Evolutionary conservation across 768 basidiomycete species (phyloP), one percentile per base, ranked within the genome.

Genomic region (Rhizopogon sp.): DNA sequence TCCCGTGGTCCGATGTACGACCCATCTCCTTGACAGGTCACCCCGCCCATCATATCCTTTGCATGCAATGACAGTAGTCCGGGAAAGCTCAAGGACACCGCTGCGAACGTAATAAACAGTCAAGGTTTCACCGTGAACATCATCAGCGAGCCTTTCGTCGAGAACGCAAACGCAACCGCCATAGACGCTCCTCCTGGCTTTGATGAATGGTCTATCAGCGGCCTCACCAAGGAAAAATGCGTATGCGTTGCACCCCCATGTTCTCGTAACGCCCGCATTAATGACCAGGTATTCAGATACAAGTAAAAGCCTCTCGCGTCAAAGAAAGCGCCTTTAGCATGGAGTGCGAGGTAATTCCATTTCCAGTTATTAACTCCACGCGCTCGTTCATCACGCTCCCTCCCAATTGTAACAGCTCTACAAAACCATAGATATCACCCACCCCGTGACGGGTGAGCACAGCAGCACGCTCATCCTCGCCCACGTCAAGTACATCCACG

Each of bases 111-210:
- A 59, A 70, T 67, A 59, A 67, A 66, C 1, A 74, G 73, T 28
- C 76, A 77, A 44, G 64, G 57, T 5, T 85, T 83, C 64, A 77
- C 76, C 5, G 76, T 81, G 28, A 80, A 79, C 59, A 80, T 81
- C 62, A 83, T 85, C 62, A 80, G 79, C 40, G 81, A 82, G 58
- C 71, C 76, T 2, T 78, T 70, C 43, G 37, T 72, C 2, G 68
- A 78, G 52, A 63, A 68, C 6, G 77, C 77, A 0, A 74, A 77
- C 56, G 61, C 61, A 17, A 64, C 71, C 0, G 53, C 72, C 10
- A 60, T 77, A 14, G 72, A 79, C 29, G 61, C 74, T 3, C 76
- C 77, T 3, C 53, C 61, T 1, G 59, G 59, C 1, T 66, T 75
- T n/a, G 61, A 68, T 56, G 76, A 78, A 55, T 78, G 76, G 76